Evolutionary conservation across 768 basidiomycete species (phyloP).

Genomic region (Naganishia onofrii): DNA sequence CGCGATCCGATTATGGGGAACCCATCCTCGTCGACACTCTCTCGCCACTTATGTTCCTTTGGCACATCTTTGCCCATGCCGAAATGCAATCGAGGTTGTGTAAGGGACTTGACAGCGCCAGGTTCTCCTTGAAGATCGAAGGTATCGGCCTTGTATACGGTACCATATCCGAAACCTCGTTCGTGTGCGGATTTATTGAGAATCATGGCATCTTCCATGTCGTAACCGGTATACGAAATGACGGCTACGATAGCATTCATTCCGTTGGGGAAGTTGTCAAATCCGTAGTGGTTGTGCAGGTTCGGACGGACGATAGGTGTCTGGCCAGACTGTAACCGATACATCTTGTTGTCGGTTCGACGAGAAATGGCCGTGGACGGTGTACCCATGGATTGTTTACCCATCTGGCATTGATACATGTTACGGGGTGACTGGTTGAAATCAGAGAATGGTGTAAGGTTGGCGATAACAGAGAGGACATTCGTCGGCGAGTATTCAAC

Average conservation of each 20-base stretch:
- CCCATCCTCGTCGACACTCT: slow-evolving; percentile 76
- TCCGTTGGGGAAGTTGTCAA: slow-evolving; percentile 98
- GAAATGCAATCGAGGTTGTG: slow-evolving; percentile 77
- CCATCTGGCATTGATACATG: slow-evolving; percentile 96
- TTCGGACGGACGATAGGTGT: slow-evolving; percentile 89
- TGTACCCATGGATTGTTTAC: slow-evolving; percentile 99
- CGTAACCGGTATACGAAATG: slow-evolving; percentile 98
- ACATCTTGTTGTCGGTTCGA: slow-evolving; percentile 97
- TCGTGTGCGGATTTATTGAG: slow-evolving; percentile 98
- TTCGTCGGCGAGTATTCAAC: slow-evolving; percentile 92
- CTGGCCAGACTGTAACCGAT: slow-evolving; percentile 91
- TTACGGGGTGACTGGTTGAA: slow-evolving; percentile 82
- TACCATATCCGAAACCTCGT: slow-evolving; percentile 93
- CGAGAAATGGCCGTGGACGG: slow-evolving; percentile 86
- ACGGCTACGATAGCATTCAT: slow-evolving; percentile 99
- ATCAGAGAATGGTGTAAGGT: slow-evolving; percentile 97
- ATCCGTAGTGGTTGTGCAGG: slow-evolving; percentile 89
- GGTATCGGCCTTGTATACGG: slow-evolving; percentile 90
- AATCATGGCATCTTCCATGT: slow-evolving; percentile 99
- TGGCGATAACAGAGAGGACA: slow-evolving; percentile 92
- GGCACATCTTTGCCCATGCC: slow-evolving; percentile 73
- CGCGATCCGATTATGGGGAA: slow-evolving; percentile 73
- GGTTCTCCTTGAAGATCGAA: slow-evolving; percentile 80
- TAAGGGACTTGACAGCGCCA: slow-evolving; percentile 61
- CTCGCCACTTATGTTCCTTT: slow-evolving; percentile 53